Evolutionary conservation across 257 asterid species (phyloP), one percentile per base, ranked within the genome.

Genomic region (Hygrophila difformis): DNA sequence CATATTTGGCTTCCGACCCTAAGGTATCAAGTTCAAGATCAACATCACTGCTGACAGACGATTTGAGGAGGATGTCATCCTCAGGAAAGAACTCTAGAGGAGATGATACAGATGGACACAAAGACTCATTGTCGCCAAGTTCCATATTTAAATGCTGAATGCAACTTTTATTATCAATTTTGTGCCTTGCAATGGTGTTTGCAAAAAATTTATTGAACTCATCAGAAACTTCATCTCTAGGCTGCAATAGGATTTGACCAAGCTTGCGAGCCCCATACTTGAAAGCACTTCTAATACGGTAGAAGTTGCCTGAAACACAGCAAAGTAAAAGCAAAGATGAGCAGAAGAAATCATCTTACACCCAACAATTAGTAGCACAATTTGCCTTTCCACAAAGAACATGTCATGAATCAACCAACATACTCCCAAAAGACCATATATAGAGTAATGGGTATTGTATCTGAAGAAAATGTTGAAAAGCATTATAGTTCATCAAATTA

Each of bases 261-360:
- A 91, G 93, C 66, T 71, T 80, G 68, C 69, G 74, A 44, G 95
- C 87, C 44, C 99, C 99, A 45, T 68, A 77, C 70, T 65, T 86
- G 49, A 91, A 73, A 8, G 99, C 99, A 26, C 93, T 83, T 54
- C 80, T 61, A 57, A 82, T 81, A 16, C 99, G 93, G 63, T 72
- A 91, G 75, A 66, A 83, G 54, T 81, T 86, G 40, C 95, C 97
- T 91, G 50, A 31, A 42, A 56, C 19, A 34, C 51, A 66, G 40
- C 41, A 66, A 33, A 33, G 12, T 33, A 6, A 33, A 12, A 4
- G 3, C 3, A 5, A 33, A 2, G 2, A 4, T 33, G 12, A 33
- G 37, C 12, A 9, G 12, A 33, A 33, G 29, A 33, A 33, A 33
- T 9, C 10, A 10, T 9, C 10, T 10, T 5, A 33, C 37, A 33